Percentiles rank a stretch among this genome's conserved stretches.
phyloP scores from a whole-genome alignment of 148 eudicot genomes.

The Persicaria tinctoria region DNA sequence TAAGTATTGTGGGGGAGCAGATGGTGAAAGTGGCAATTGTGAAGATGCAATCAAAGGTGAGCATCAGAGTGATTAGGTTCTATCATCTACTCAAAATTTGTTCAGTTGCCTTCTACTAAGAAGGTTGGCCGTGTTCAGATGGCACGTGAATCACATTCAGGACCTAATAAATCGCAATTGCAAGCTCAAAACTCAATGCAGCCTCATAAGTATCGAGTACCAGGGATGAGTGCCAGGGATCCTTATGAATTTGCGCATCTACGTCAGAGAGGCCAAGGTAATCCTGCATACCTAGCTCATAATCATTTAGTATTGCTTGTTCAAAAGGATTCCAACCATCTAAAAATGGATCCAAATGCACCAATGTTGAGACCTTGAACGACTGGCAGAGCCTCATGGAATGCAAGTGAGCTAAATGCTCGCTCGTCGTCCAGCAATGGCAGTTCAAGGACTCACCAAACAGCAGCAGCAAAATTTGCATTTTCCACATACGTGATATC shows the following conservation, averaged over 20 bases:
- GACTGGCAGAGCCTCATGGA: conserved; percentile 40
- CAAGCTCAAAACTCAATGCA: conserved; percentile 40
- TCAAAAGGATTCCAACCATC: conserved; percentile 29
- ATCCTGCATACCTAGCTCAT: conserved; percentile 22
- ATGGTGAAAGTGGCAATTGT: conserved; percentile 81
- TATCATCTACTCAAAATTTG: not conserved
- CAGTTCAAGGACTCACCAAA: conserved; percentile 58
- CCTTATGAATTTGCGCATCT: conserved; percentile 36
- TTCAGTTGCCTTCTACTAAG: not conserved
- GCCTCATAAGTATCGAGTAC: conserved; percentile 29
- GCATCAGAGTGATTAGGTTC: conserved; percentile 3
- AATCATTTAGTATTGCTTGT: conserved; percentile 22
- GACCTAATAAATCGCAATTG: conserved; percentile 29
- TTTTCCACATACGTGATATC: conserved; percentile 55
- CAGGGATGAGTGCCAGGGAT: conserved; percentile 25
- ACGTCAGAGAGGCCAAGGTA: conserved; percentile 25
- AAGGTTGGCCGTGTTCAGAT: conserved; percentile 20
- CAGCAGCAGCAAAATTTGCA: conserved; percentile 72
- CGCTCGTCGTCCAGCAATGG: conserved; percentile 28
- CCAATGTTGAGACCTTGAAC: conserved; percentile 34
- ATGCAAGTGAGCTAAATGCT: conserved; percentile 42
- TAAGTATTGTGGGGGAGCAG: conserved; percentile 78
- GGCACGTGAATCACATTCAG: conserved; percentile 30
- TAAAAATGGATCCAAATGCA: conserved; percentile 25
- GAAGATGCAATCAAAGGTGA: conserved; percentile 70